Percentiles rank a stretch among this genome's conserved stretches.
These are phyloP conservation scores for Talaromyces sp. DNA, from an alignment of 2,329 filamentous ascomycete species.

Conservation along the genomic window DNA sequence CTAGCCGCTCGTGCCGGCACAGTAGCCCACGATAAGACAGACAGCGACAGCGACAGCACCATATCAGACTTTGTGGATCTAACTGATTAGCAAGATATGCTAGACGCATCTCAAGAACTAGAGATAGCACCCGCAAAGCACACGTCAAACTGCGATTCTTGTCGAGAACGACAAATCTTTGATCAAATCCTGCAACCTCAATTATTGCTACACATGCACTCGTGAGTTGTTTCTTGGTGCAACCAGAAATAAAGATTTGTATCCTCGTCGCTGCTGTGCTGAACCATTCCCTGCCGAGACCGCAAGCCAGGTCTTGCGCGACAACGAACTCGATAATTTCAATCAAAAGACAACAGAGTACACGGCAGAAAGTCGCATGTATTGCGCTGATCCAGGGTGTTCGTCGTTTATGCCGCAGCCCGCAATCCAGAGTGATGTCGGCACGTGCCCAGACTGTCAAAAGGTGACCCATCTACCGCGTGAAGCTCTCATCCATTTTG, in stretches of 20 bases:
- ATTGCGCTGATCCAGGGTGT: constrained; percentile 23
- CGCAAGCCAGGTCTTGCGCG: constrained; percentile 11
- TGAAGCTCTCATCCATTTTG: constrained; percentile 20
- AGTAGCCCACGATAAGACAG: background rate
- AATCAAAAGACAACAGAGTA: constrained; percentile 20
- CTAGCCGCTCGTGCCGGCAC: background rate
- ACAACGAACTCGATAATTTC: constrained; percentile 19
- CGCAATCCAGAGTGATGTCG: background rate
- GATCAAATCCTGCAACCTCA: background rate
- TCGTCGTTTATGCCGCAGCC: constrained; percentile 23
- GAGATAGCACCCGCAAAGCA: background rate
- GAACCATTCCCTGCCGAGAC: constrained; percentile 12
- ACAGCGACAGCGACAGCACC: too few relatives aligned
- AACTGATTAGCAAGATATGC: background rate
- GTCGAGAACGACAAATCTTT: background rate
- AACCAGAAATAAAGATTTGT: constrained; percentile 21
- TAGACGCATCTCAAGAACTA: background rate
- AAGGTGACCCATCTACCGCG: constrained; percentile 20
- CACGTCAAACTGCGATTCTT: background rate
- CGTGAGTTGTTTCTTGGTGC: constrained; percentile 19
- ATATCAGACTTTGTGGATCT: too few relatives aligned
- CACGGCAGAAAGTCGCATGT: constrained; percentile 19
- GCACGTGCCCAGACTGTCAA: constrained; percentile 18
- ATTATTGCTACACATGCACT: constrained; percentile 13
- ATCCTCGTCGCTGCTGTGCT: constrained; percentile 22